phyloP scores from a whole-genome alignment of 2,329 filamentous ascomycete genomes.

The Sclerotinia trifoliorum region DNA sequence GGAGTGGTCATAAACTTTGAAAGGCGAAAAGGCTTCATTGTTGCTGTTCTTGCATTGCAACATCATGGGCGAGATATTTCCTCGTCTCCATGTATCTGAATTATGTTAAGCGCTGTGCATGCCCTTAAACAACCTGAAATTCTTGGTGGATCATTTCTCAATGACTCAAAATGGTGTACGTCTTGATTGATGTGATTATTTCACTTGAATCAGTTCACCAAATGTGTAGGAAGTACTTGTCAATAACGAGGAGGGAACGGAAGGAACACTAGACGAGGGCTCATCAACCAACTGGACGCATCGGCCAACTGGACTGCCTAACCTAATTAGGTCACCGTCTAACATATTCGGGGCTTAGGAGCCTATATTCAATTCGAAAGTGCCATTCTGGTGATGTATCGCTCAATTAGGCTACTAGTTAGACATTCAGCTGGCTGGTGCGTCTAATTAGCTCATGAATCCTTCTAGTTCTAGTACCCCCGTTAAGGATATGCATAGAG shows the following conservation, averaged over 20 bases:
- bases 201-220: neutral
- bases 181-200: neutral
- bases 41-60: constrained; percentile 8
- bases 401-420: too few species aligned
- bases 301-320: too few species aligned
- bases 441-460: too few species aligned
- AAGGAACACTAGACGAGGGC: neutral
- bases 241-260: neutral
- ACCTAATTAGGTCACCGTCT: too few species aligned
- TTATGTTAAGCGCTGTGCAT: constrained; percentile 7
- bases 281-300: too few species aligned
- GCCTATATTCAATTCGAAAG: too few species aligned
- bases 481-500: too few species aligned
- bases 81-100: neutral
- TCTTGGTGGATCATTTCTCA: neutral
- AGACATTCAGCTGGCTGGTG: too few species aligned
- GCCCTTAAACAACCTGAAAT: neutral
- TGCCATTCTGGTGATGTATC: too few species aligned
- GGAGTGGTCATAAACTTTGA: constrained; percentile 12
- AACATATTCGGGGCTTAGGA: too few species aligned
- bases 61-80: constrained; percentile 1
- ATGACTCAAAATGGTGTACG: neutral
- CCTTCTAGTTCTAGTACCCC: too few species aligned
- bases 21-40: constrained; percentile 19
- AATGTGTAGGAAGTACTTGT: too few species aligned